Conservation (phyloP, 306 rosid genomes). For the Hippophae rhamnoides region DNA sequence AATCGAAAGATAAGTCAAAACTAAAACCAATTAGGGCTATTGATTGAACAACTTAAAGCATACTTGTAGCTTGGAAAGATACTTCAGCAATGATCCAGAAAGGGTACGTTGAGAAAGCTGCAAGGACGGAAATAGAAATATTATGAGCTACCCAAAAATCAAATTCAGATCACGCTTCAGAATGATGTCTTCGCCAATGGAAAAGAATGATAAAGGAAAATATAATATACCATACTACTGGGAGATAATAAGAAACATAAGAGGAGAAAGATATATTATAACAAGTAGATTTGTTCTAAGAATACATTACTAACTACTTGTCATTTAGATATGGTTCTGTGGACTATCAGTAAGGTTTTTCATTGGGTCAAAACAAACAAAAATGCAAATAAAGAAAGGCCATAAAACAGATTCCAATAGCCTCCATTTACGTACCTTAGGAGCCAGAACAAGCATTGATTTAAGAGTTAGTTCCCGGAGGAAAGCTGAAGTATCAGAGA, state of each 20-base stretch:
- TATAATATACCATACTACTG: conserved; percentile 2
- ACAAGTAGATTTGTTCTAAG: too few species aligned
- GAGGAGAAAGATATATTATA: not conserved
- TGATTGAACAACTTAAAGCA: conserved; percentile 17
- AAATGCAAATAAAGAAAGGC: not conserved
- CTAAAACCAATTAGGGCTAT: not conserved
- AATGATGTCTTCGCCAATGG: conserved; percentile 3
- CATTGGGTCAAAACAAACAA: too few species aligned
- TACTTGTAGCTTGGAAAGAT: conserved; percentile 98
- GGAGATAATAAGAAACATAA: not conserved
- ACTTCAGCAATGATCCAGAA: conserved; percentile 88
- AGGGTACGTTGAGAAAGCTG: conserved; percentile 95
- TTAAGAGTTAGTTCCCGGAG: conserved; percentile 92
- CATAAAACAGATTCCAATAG: conserved; percentile 4
- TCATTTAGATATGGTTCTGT: too few species aligned
- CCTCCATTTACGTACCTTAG: conserved; percentile 45
- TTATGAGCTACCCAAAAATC: not conserved
- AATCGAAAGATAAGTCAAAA: not conserved
- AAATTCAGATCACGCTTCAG: too few species aligned
- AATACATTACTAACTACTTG: too few species aligned
- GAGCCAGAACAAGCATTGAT: conserved; percentile 89
- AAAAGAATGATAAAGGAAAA: conserved; percentile 7
- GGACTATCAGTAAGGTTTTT: too few species aligned
- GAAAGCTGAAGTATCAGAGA: conserved; percentile 92
- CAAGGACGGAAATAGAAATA: conserved; percentile 17